Evolutionary conservation across 208 protist species (phyloP).

Genomic region (Trypanosoma vivax): DNA sequence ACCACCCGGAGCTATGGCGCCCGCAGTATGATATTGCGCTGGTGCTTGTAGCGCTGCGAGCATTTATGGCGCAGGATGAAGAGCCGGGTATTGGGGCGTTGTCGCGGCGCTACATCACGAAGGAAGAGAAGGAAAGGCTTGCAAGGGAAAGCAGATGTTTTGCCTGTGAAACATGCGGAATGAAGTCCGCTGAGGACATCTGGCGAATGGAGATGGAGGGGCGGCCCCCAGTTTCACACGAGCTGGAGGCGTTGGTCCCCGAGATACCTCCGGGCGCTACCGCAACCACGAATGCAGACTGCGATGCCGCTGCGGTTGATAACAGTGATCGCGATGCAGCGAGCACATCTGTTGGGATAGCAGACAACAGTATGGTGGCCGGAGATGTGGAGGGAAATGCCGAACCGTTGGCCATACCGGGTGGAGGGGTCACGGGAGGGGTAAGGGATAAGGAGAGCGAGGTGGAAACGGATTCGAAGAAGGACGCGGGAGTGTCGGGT

Average conservation of each 20-base stretch:
- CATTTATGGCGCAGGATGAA: slow-evolving; percentile 85
- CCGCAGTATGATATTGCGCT: slow-evolving; percentile 68
- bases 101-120: slow-evolving; percentile 19
- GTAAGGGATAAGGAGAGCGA: background rate
- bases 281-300: background rate
- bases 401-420: too few relatives aligned
- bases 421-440: background rate
- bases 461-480: background rate
- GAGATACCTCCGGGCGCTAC: background rate
- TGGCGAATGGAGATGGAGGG: slow-evolving; percentile 48
- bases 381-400: too few relatives aligned
- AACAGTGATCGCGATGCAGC: slow-evolving; percentile 10
- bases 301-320: background rate
- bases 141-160: slow-evolving; percentile 48
- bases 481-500: background rate
- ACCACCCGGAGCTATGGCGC: slow-evolving; percentile 87
- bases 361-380: too few relatives aligned
- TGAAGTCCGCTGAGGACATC: slow-evolving; percentile 15
- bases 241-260: slow-evolving; percentile 11
- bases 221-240: slow-evolving; percentile 20
- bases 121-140: slow-evolving; percentile 30
- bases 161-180: slow-evolving; percentile 32
- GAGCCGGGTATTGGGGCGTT: slow-evolving; percentile 69
- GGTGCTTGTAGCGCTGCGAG: slow-evolving; percentile 57
- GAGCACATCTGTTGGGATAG: too few relatives aligned